Conservation (phyloP, 2,329 filamentous ascomycete genomes). For the Hypomyces perniciosus region DNA sequence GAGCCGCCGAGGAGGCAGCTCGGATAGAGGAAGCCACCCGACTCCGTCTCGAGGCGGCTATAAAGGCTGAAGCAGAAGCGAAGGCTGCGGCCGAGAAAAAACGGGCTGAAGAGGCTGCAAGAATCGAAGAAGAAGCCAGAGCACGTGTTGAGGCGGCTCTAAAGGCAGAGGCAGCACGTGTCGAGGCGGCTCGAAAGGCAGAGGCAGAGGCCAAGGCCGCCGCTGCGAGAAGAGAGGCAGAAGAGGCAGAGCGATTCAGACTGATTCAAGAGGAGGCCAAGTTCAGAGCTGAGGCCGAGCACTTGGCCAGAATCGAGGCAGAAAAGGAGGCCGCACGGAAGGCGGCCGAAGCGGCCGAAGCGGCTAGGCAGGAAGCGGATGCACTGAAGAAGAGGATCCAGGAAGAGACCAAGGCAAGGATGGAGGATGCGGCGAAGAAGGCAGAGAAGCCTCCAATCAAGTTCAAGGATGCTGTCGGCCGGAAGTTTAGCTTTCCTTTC, state of each 20-base stretch:
- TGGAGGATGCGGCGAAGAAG: conserved; percentile 42
- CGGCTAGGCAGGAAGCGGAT: conserved; percentile 50
- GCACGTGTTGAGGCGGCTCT: conserved; percentile 31
- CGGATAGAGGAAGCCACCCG: conserved; percentile 44
- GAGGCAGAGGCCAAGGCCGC: conserved; percentile 34
- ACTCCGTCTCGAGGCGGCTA: conserved; percentile 35
- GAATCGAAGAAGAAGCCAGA: conserved; percentile 33
- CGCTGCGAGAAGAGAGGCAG: conserved; percentile 35
- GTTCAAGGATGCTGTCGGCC: conserved; percentile 85
- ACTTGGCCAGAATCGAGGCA: conserved; percentile 33
- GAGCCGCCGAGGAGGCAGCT: conserved; percentile 30
- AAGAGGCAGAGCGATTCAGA: conserved; percentile 36
- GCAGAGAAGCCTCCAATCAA: conserved; percentile 69
- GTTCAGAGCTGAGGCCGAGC: conserved; percentile 34
- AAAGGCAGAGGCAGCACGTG: conserved; percentile 32
- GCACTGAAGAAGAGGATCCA: conserved; percentile 56
- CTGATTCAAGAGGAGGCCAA: conserved; percentile 34
- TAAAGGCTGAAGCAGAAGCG: conserved; percentile 37
- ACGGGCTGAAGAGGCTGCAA: conserved; percentile 38
- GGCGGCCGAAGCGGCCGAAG: conserved; percentile 34
- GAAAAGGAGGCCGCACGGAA: conserved; percentile 37
- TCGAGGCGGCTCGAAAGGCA: conserved; percentile 33
- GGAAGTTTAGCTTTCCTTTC: conserved; percentile 90
- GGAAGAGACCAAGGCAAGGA: conserved; percentile 46
- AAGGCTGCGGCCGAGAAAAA: conserved; percentile 35